Evolutionary conservation across 768 basidiomycete species (phyloP).

Genomic region (Serendipita vermifera): DNA sequence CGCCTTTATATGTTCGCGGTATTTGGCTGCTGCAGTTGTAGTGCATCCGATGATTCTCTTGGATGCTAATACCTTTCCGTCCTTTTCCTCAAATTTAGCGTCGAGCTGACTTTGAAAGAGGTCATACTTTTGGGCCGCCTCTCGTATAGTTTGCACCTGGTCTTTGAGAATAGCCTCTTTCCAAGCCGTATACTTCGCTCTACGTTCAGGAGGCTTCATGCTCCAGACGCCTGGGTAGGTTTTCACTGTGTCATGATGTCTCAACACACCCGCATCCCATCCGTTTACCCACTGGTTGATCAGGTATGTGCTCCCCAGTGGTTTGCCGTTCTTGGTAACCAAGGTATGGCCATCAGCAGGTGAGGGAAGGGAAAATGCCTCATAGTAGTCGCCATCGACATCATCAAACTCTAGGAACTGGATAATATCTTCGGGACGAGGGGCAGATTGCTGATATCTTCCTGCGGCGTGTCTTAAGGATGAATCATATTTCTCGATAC

Average conservation of each 20-base stretch:
- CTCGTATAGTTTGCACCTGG: constrained; percentile 25
- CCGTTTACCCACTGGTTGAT: constrained; percentile 37
- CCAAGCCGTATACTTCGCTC: constrained; percentile 25
- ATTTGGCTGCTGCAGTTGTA: constrained; percentile 57
- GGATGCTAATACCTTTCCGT: constrained; percentile 25
- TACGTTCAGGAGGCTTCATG: constrained; percentile 23
- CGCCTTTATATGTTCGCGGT: constrained; percentile 32
- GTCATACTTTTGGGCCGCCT: constrained; percentile 29
- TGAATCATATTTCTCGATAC: neutral
- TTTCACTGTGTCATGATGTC: constrained; percentile 17
- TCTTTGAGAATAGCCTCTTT: constrained; percentile 25
- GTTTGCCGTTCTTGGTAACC: constrained; percentile 31
- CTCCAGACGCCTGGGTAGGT: constrained; percentile 27
- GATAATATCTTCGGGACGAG: constrained; percentile 26
- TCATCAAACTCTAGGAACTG: constrained; percentile 41
- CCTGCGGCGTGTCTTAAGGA: neutral
- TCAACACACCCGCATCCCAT: constrained; percentile 33
- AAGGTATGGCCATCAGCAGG: constrained; percentile 32
- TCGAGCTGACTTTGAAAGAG: constrained; percentile 25
- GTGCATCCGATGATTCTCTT: constrained; percentile 56
- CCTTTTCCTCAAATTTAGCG: constrained; percentile 27
- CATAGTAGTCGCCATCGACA: constrained; percentile 25
- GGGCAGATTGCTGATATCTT: constrained; percentile 19
- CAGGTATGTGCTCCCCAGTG: constrained; percentile 30
- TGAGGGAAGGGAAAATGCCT: constrained; percentile 24